A percentile compares a stretch with the other conserved stretches of the same genome.
Evolutionary conservation across 2,329 filamentous ascomycete genomes (phyloP).

Genomic region (Penicillium paneum): DNA sequence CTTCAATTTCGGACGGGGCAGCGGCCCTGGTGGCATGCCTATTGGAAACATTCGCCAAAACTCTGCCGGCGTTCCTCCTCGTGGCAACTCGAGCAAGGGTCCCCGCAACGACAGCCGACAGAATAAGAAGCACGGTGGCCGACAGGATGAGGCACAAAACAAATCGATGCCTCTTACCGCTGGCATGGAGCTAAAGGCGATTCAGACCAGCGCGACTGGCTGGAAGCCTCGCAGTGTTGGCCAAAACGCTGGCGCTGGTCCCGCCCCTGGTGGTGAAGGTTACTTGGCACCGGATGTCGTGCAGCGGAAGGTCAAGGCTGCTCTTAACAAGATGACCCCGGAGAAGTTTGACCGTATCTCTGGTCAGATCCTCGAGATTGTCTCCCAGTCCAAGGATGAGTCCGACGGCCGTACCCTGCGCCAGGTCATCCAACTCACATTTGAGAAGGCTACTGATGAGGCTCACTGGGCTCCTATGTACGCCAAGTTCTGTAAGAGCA

Average conservation of each 20-base stretch:
- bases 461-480: slow-evolving; percentile 99
- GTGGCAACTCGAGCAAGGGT: slow-evolving; percentile 49
- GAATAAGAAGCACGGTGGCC: slow-evolving; percentile 46
- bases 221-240: slow-evolving; percentile 84
- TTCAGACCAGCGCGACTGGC: slow-evolving; percentile 67
- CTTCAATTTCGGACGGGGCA: slow-evolving; percentile 56
- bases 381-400: slow-evolving; percentile 93
- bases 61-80: slow-evolving; percentile 56
- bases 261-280: slow-evolving; percentile 47
- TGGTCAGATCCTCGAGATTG: slow-evolving; percentile 87
- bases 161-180: slow-evolving; percentile 91
- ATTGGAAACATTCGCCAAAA: slow-evolving; percentile 2
- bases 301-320: slow-evolving; percentile 97
- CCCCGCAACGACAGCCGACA: slow-evolving; percentile 46
- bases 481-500: slow-evolving; percentile 95
- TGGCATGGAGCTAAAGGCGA: slow-evolving; percentile 75
- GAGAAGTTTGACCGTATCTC: slow-evolving; percentile 98
- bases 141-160: slow-evolving; percentile 66
- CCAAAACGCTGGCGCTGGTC: slow-evolving; percentile 43
- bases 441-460: slow-evolving; percentile 98
- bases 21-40: slow-evolving; percentile 57
- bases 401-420: slow-evolving; percentile 88
- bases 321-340: slow-evolving; percentile 99
- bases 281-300: slow-evolving; percentile 87
- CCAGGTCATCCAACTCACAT: slow-evolving; percentile 97